phyloP scores from a whole-genome alignment of 208 protist species.

The Crithidia fasciculata region DNA sequence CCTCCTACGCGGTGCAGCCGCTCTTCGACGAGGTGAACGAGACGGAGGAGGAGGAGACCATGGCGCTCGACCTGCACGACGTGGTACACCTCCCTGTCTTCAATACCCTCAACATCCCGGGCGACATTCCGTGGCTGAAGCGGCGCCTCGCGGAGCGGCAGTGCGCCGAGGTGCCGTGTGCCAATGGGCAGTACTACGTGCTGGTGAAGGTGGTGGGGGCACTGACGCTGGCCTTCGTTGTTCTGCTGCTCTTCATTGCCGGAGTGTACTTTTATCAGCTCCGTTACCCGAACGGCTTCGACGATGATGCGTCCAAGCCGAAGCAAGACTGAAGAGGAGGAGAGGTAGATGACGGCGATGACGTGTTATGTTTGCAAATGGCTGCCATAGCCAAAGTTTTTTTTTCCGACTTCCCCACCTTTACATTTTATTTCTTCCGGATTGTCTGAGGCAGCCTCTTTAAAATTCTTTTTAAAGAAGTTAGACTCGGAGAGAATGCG shows the following conservation, averaged over 20 bases:
- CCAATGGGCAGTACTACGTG: slow-evolving; percentile 35
- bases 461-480: too few relatives aligned
- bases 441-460: too few relatives aligned
- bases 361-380: background rate
- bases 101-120: slow-evolving; percentile 38
- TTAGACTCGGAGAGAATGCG: too few relatives aligned
- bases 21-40: slow-evolving; percentile 4
- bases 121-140: slow-evolving; percentile 47
- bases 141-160: slow-evolving; percentile 22
- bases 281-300: slow-evolving; percentile 12
- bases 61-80: slow-evolving; percentile 22
- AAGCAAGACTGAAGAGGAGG: slow-evolving; percentile 27
- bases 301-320: slow-evolving; percentile 19
- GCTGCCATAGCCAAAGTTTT: background rate
- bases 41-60: slow-evolving; percentile 1
- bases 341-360: background rate
- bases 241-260: slow-evolving; percentile 13
- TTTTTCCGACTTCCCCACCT: too few relatives aligned
- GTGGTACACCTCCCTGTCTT: slow-evolving; percentile 32
- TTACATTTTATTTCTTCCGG: too few relatives aligned
- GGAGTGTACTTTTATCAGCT: slow-evolving; percentile 19
- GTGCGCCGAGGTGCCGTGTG: slow-evolving; percentile 44
- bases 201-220: slow-evolving; percentile 27
- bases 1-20: slow-evolving; percentile 27
- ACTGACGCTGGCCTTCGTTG: slow-evolving; percentile 24